Evolutionary conservation across 768 basidiomycete species (phyloP).

Genomic region (Termitomyces heimii): DNA sequence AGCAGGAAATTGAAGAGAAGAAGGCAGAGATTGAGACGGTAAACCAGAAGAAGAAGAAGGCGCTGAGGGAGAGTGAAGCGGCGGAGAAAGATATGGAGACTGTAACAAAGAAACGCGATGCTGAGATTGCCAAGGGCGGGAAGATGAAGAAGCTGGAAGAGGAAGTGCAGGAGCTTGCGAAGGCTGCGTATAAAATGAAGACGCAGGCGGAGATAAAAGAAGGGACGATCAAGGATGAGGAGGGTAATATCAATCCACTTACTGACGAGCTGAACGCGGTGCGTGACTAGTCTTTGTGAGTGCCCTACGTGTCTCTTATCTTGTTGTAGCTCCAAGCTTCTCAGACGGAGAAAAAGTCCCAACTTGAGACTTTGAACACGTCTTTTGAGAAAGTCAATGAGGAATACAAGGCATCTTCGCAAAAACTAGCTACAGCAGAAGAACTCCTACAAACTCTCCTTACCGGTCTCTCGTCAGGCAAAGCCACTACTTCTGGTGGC

Average conservation of each 20-base stretch:
- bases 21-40: slow-evolving; percentile 40
- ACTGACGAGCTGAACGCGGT: slow-evolving; percentile 61
- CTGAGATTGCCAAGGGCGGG: slow-evolving; percentile 89
- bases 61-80: slow-evolving; percentile 45
- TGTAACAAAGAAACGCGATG: slow-evolving; percentile 73
- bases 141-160: slow-evolving; percentile 85
- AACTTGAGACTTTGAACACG: slow-evolving; percentile 50
- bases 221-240: slow-evolving; percentile 73
- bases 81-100: slow-evolving; percentile 63
- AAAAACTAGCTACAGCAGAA: slow-evolving; percentile 67
- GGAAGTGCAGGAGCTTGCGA: slow-evolving; percentile 70
- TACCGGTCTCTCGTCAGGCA: slow-evolving; percentile 80
- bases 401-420: slow-evolving; percentile 53
- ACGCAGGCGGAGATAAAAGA: slow-evolving; percentile 85
- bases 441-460: slow-evolving; percentile 93
- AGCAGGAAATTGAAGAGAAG: slow-evolving; percentile 46
- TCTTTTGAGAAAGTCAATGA: slow-evolving; percentile 63
- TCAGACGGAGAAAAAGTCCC: slow-evolving; percentile 50
- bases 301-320: not conserved
- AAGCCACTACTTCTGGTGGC: slow-evolving; percentile 61
- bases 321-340: slow-evolving; percentile 46
- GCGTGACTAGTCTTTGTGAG: slow-evolving; percentile 12
- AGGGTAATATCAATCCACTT: slow-evolving; percentile 45
- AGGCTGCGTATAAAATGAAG: slow-evolving; percentile 71
- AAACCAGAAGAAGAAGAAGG: slow-evolving; percentile 43